phyloP scores from a whole-genome alignment of 2,329 filamentous ascomycete genomes.

The Ophiognomonia clavigignenti-juglandacearum region DNA sequence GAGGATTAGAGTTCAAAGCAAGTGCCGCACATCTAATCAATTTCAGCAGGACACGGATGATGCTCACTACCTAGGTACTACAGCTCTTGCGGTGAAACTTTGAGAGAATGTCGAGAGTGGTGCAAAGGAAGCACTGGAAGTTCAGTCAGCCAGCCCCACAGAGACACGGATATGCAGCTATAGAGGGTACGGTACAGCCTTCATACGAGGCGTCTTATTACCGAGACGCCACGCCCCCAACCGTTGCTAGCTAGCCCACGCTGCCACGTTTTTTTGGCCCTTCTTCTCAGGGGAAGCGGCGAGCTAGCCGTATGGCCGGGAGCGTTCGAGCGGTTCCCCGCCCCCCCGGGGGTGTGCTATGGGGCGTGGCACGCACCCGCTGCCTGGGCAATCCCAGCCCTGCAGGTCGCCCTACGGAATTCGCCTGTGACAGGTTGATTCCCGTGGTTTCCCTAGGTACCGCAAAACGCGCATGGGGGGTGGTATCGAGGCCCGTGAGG shows the following conservation, averaged over 20 bases:
- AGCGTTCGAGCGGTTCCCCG: constrained; percentile 13
- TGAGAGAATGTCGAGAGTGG: too few relatives aligned
- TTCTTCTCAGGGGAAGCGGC: too few relatives aligned
- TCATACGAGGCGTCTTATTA: neutral
- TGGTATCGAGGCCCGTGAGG: too few relatives aligned
- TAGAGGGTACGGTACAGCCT: neutral
- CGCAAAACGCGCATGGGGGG: too few relatives aligned
- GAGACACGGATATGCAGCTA: neutral
- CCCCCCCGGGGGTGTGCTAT: constrained; percentile 12
- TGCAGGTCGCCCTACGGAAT: constrained; percentile 15
- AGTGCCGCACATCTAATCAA: too few relatives aligned
- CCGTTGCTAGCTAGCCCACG: constrained; percentile 7
- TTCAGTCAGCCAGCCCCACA: too few relatives aligned
- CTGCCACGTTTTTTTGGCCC: constrained; percentile 16
- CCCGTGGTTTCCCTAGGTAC: too few relatives aligned
- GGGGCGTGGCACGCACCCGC: neutral
- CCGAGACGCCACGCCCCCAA: neutral
- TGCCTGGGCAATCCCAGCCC: neutral
- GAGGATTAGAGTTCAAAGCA: too few relatives aligned
- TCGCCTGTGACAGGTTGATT: constrained; percentile 10
- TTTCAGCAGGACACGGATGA: too few relatives aligned
- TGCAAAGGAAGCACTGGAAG: too few relatives aligned
- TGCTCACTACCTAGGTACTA: too few relatives aligned
- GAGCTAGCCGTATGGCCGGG: constrained; percentile 17
- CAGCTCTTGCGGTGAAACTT: too few relatives aligned